These are phyloP conservation scores for Retiboletus flavoniger DNA, from an alignment of 1,284 basidiomycete genomes.

Conservation along the genomic window DNA sequence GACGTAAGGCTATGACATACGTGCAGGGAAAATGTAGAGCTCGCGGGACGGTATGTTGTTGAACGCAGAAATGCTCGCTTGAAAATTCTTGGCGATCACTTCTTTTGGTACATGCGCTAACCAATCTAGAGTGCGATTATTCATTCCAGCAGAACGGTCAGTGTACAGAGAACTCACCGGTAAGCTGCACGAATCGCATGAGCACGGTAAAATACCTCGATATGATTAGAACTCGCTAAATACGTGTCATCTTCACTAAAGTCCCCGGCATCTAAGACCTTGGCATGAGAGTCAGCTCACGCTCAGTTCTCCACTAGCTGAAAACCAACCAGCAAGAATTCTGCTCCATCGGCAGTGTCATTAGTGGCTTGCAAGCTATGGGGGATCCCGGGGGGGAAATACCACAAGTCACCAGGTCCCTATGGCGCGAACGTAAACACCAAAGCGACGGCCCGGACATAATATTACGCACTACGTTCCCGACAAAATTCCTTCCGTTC, in stretches of 20 bases:
- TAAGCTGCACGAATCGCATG: slow-evolving; percentile 1
- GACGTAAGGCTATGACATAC: slow-evolving; percentile 25
- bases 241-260: slow-evolving; percentile 58
- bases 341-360: slow-evolving; percentile 43
- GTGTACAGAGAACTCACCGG: slow-evolving; percentile 12
- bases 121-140: slow-evolving; percentile 39
- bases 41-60: slow-evolving; percentile 46
- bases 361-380: slow-evolving; percentile 49
- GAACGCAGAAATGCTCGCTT: slow-evolving; percentile 40
- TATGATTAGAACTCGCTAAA: slow-evolving; percentile 30
- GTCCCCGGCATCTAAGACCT: slow-evolving; percentile 49
- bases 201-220: not conserved
- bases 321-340: slow-evolving; percentile 46
- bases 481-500: slow-evolving; percentile 61
- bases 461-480: slow-evolving; percentile 46
- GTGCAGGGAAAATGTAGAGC: slow-evolving; percentile 54
- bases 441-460: not conserved
- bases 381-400: slow-evolving; percentile 48
- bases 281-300: not conserved
- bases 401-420: slow-evolving; percentile 50
- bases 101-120: slow-evolving; percentile 49
- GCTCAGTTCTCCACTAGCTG: not conserved
- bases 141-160: not conserved
- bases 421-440: slow-evolving; percentile 14
- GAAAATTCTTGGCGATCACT: slow-evolving; percentile 54